These are phyloP conservation scores for Neurospora sp. DNA, from an alignment of 495 filamentous ascomycete genomes.

Conservation along the genomic window DNA sequence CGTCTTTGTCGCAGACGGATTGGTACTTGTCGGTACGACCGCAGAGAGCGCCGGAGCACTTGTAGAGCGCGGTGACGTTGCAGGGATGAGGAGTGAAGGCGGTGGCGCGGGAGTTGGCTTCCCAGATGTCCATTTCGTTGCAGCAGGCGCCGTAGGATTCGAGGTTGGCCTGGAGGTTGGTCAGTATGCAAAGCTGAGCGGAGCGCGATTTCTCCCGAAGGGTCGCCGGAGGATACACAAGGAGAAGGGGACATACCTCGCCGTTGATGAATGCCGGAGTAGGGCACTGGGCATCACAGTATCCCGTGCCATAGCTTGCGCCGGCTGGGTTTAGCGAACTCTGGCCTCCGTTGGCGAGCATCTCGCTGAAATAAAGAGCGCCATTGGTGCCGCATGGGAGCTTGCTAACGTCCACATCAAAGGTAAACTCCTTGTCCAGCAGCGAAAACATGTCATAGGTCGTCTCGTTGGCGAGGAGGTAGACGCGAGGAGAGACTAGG, in stretches of 20 bases:
- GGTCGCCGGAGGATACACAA: too few species aligned
- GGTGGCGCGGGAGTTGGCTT: constrained; percentile 49
- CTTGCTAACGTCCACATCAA: constrained; percentile 52
- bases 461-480: constrained; percentile 43
- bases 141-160: constrained; percentile 44
- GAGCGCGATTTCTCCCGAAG: too few species aligned
- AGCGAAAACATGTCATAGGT: constrained; percentile 53
- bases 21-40: constrained; percentile 26
- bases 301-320: constrained; percentile 56
- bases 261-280: constrained; percentile 50
- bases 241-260: constrained; percentile 22
- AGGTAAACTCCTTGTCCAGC: constrained; percentile 49
- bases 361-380: constrained; percentile 59
- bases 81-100: constrained; percentile 49
- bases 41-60: constrained; percentile 42
- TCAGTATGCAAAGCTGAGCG: too few species aligned
- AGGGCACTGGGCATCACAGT: constrained; percentile 62
- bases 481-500: constrained; percentile 39
- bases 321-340: constrained; percentile 48
- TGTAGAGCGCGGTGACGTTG: constrained; percentile 37
- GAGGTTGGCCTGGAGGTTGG: constrained; percentile 32
- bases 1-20: constrained; percentile 54
- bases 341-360: constrained; percentile 44
- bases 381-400: constrained; percentile 59
- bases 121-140: constrained; percentile 57